These are phyloP conservation scores for Cucurbita pepo DNA, from an alignment of 306 rosid species.

Conservation along the genomic window DNA sequence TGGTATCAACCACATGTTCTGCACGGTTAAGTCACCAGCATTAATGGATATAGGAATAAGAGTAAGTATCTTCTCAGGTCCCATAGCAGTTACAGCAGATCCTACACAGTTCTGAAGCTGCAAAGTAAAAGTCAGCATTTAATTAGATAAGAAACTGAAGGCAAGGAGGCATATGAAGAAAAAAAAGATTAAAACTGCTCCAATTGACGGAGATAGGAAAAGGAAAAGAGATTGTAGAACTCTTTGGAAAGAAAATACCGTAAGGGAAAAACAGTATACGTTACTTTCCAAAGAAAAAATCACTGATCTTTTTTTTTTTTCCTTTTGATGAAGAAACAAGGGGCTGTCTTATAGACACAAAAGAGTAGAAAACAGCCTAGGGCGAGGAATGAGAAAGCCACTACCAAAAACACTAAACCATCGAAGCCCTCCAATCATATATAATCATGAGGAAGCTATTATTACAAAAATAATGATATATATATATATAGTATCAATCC, in stretches of 20 bases:
- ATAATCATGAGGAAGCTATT: not conserved
- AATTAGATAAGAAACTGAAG: not conserved
- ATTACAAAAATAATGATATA: not conserved
- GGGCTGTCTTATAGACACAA: not conserved
- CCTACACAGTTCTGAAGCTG: slow-evolving; percentile 80
- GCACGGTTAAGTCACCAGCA: slow-evolving; percentile 25
- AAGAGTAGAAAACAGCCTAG: not conserved
- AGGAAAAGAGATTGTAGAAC: not conserved
- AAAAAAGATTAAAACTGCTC: not conserved
- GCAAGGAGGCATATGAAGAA: not conserved
- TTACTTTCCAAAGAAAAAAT: not conserved
- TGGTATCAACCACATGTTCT: slow-evolving; percentile 70
- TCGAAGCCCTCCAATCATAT: not conserved
- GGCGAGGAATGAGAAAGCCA: not conserved
- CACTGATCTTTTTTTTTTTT: not conserved
- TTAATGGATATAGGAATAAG: slow-evolving; percentile 54
- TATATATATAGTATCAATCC: too few relatives aligned
- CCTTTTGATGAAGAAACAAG: not conserved
- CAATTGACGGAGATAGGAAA: not conserved
- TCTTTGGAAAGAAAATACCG: not conserved
- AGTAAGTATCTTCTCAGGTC: slow-evolving; percentile 60
- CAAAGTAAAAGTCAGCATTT: not conserved
- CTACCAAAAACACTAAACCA: not conserved
- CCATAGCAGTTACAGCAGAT: slow-evolving; percentile 73
- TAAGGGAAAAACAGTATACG: not conserved